Conservation (phyloP, 352 stramenopile genomes). For the Globisporangium splendens region DNA sequence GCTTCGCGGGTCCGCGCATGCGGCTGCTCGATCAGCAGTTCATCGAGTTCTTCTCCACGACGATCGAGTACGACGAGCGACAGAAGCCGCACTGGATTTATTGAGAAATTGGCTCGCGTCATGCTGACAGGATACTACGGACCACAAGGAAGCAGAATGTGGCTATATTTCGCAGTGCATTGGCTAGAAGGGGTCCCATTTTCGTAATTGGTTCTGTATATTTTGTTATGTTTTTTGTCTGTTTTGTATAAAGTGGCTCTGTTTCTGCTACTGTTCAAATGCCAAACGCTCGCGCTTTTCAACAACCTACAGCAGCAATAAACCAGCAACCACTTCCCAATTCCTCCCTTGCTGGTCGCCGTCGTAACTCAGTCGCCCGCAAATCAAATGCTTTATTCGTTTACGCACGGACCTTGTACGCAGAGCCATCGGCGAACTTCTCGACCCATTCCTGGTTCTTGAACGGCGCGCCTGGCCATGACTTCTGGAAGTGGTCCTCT, state of each 20-base stretch:
- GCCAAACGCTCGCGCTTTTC: background rate
- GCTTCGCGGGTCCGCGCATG: constrained; percentile 80
- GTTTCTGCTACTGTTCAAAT: no score
- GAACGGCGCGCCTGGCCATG: constrained; percentile 95
- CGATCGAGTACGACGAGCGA: constrained; percentile 76
- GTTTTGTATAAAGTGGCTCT: no score
- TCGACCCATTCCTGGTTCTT: constrained; percentile 95
- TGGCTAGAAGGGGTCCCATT: no score
- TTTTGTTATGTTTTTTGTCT: constrained; percentile 10
- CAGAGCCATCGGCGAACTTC: constrained; percentile 90
- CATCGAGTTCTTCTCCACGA: constrained; percentile 83
- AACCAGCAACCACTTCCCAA: constrained; percentile 1
- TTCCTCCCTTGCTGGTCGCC: no score
- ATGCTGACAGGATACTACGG: background rate
- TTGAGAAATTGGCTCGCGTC: constrained; percentile 13
- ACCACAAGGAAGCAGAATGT: background rate
- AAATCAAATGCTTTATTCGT: constrained; percentile 1
- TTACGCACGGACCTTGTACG: constrained; percentile 83
- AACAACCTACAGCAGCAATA: background rate
- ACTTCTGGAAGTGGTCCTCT: constrained; percentile 93
- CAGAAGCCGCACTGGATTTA: constrained; percentile 77
- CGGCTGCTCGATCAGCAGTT: constrained; percentile 86
- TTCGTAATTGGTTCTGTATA: constrained; percentile 7
- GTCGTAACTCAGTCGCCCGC: no score
- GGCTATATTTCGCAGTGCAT: no score